Evolutionary conservation across 148 eudicot genomes (phyloP), one percentile per base, ranked within the genome.

Genomic region (Rheum nobile): DNA sequence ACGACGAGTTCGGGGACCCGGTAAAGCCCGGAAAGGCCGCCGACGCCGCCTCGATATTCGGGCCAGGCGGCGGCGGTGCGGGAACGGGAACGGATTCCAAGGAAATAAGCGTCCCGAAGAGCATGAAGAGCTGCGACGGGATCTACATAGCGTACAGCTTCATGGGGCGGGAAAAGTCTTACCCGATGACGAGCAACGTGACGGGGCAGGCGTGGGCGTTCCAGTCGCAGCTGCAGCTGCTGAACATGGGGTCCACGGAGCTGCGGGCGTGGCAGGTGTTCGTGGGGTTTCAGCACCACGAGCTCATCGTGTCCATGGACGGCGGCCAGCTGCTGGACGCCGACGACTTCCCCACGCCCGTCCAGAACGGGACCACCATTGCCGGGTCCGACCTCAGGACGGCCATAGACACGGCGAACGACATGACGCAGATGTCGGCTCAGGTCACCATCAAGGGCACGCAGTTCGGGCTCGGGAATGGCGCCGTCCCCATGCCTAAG

Each of bases 141-240:
- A 79, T 87, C 44, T 87, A 75, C 72, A 38, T 85, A 4, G 26
- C 80, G 1, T 87, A 87, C 71, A 77, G 48, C 31, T 84, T 87
- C 76, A 59, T 77, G 46, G 74, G 77, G 0, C 80, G 91, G 29
- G 83, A 85, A 69, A 87, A 84, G 73, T 79, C 52, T 5, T 84
- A 80, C 76, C 90, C 90, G 1, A 59, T 41, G 4, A 67, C 85
- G 26, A 84, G 82, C 44, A 88, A 88, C 72, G 87, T 76, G 3
- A 22, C 84, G 6, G 92, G 86, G 0, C 92, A 88, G 48, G 75
- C 87, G 2, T 88, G 90, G 90, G 74, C 86, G 44, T 88, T 88
- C 47, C 75, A 75, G 65, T 78, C 90, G 4, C 75, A 67, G 67
- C 54, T 76, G 0, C 42, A 70, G 38, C 32, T 86, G 28, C 38